Evolutionary conservation across 2,329 filamentous ascomycete genomes (phyloP), one percentile per base, ranked within the genome.

Genomic region (Endoconidiophora polonica): DNA sequence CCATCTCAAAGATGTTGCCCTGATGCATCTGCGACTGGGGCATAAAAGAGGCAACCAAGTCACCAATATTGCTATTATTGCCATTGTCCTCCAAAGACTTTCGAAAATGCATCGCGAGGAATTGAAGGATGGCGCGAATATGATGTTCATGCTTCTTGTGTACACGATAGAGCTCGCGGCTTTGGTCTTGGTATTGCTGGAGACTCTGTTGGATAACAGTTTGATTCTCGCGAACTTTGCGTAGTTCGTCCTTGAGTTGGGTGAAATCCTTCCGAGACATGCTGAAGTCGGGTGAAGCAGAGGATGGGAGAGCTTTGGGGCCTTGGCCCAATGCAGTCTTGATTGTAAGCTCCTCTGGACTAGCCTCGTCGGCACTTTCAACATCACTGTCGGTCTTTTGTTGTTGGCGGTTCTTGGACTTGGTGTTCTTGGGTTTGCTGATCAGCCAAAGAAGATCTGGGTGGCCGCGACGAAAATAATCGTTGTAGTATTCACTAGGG

Each of bases 51-150:
- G 80, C 78, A 60, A 96, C 84, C 60, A 94, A 81, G 57, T 93
- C 88, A 50, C 83, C 79, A 40, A 96, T 75, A 54, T 85, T 90
- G 59, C 85, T 78, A 1, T 77, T 72, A 16, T 76, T 75, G 29
- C 79, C 80, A 14, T 47, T 52, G 36, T 88, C 86, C 61, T 95
- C 88, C 46, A 98, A 68, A 55, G 86, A 94, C 59, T 93, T 83
- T 55, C 94, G 83, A 66, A 96, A 98, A 40, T 98, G 90, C 10
- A 93, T 96, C 43, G 90, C 91, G 18, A 98, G 73, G 63, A 98
- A 96, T 46, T 88, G 94, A 40, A 98, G 73, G 55, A 98, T 96
- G n/a, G 90, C 90, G 60, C 95, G 96, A 65, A 98, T 96, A 0
- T 90, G 95, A 61, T 90, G 94, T 62, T 98, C 91, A 60, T 98